A percentile compares a stretch with the other conserved stretches of the same genome.
Evolutionary conservation across 2,329 filamentous ascomycete genomes (phyloP).

Genomic region (Bipolaris victoriae): DNA sequence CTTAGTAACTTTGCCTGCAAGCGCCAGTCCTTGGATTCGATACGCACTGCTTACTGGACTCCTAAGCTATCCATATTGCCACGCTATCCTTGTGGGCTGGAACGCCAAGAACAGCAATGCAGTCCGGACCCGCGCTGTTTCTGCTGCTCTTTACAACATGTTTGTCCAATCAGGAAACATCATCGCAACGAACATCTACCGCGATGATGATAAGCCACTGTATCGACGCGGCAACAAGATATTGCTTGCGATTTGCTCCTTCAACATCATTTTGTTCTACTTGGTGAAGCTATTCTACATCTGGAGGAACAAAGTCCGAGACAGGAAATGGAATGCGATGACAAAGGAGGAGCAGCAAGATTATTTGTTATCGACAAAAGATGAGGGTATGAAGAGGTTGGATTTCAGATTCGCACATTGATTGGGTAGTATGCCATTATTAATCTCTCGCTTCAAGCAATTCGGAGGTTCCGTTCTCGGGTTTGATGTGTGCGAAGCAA

Average conservation of each 20-base stretch:
- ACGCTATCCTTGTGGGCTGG: not conserved
- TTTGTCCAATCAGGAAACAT: constrained; percentile 57
- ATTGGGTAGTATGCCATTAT: not conserved
- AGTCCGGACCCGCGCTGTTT: constrained; percentile 26
- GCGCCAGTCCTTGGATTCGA: not conserved
- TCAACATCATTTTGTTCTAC: not conserved
- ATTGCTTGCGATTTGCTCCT: not conserved
- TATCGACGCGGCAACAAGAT: constrained; percentile 53
- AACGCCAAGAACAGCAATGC: not conserved
- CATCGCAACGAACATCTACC: constrained; percentile 57
- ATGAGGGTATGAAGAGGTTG: constrained; percentile 39
- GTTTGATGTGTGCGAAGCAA: too few species aligned
- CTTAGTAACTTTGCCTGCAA: not conserved
- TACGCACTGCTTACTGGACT: not conserved
- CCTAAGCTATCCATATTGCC: not conserved
- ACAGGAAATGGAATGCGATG: not conserved
- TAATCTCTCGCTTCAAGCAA: too few species aligned
- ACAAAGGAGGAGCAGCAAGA: constrained; percentile 14
- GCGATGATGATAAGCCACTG: constrained; percentile 53
- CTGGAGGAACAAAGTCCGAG: not conserved
- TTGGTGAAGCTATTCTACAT: not conserved
- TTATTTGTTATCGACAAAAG: constrained; percentile 37
- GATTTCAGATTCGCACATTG: constrained; percentile 43
- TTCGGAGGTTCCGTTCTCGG: too few species aligned
- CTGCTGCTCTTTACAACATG: constrained; percentile 52